These are phyloP conservation scores for Zalerion maritima DNA, from an alignment of 495 filamentous ascomycete genomes.

Conservation along the genomic window DNA sequence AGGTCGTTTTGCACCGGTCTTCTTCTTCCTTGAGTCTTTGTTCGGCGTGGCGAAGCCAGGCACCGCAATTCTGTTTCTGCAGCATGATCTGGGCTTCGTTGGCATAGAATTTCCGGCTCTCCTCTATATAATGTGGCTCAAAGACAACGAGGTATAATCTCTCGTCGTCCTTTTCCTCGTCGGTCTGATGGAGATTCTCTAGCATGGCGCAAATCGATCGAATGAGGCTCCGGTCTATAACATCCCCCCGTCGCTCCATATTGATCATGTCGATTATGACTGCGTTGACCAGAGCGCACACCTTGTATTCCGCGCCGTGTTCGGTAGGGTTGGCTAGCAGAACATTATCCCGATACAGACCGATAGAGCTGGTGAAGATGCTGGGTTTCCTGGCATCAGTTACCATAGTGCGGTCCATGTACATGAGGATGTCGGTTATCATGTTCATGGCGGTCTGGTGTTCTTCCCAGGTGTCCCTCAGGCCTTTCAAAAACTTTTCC, in stretches of 20 bases:
- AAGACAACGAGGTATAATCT: constrained; percentile 78
- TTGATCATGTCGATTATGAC: constrained; percentile 83
- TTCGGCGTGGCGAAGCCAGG: constrained; percentile 67
- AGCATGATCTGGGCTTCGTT: constrained; percentile 59
- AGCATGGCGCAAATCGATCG: constrained; percentile 81
- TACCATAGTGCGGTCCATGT: constrained; percentile 81
- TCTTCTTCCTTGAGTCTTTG: constrained; percentile 65
- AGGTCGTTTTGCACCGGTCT: constrained; percentile 63
- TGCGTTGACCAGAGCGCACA: constrained; percentile 59
- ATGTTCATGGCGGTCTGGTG: constrained; percentile 92
- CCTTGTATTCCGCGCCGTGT: constrained; percentile 29
- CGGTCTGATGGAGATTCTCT: constrained; percentile 72
- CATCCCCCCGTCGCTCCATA: constrained; percentile 80
- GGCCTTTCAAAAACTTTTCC: constrained; percentile 63
- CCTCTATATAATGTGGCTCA: constrained; percentile 58
- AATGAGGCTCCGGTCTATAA: constrained; percentile 71
- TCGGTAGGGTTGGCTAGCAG: constrained; percentile 32
- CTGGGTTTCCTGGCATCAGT: constrained; percentile 55
- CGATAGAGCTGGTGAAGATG: constrained; percentile 73
- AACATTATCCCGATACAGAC: constrained; percentile 73
- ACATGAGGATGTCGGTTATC: constrained; percentile 96
- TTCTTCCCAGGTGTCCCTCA: constrained; percentile 71
- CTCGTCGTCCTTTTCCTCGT: constrained; percentile 54
- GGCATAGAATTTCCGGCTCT: constrained; percentile 60
- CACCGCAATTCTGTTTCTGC: constrained; percentile 61